These are phyloP conservation scores for Colletotrichum tamarilloi DNA, from an alignment of 2,329 filamentous ascomycete species.

Conservation along the genomic window DNA sequence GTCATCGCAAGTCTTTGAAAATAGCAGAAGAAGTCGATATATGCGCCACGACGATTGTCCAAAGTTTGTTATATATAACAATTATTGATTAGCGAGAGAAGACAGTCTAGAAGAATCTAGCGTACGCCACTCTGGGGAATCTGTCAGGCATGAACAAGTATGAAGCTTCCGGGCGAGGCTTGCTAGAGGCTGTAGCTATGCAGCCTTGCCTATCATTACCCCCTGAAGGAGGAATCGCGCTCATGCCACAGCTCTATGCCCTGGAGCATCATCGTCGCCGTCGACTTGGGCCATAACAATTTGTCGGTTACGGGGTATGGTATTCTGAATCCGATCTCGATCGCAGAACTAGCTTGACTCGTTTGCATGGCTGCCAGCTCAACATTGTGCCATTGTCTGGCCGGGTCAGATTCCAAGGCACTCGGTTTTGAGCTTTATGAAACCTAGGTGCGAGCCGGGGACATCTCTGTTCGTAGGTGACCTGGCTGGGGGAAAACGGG, in stretches of 20 bases:
- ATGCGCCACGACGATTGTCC: neutral
- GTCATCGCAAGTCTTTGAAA: too few relatives aligned
- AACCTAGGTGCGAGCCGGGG: neutral
- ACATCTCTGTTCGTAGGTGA: neutral
- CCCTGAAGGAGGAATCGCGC: neutral
- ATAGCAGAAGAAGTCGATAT: neutral
- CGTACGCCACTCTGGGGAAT: neutral
- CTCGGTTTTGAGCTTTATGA: neutral
- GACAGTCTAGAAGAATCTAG: neutral
- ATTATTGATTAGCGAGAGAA: neutral
- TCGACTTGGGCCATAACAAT: neutral
- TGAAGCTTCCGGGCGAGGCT: neutral
- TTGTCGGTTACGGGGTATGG: neutral
- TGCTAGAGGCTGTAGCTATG: neutral
- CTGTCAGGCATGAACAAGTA: neutral
- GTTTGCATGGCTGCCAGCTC: slow-evolving; percentile 25
- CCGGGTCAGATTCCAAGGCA: neutral
- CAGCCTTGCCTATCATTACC: neutral
- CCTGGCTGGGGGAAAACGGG: neutral
- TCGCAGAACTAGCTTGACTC: slow-evolving; percentile 15
- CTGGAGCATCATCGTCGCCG: neutral
- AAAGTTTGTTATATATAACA: neutral
- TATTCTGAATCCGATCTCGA: slow-evolving; percentile 10
- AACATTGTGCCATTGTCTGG: neutral
- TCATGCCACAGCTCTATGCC: neutral